phyloP scores from a whole-genome alignment of 2,329 filamentous ascomycete species.

The Phialophora macrospora region DNA sequence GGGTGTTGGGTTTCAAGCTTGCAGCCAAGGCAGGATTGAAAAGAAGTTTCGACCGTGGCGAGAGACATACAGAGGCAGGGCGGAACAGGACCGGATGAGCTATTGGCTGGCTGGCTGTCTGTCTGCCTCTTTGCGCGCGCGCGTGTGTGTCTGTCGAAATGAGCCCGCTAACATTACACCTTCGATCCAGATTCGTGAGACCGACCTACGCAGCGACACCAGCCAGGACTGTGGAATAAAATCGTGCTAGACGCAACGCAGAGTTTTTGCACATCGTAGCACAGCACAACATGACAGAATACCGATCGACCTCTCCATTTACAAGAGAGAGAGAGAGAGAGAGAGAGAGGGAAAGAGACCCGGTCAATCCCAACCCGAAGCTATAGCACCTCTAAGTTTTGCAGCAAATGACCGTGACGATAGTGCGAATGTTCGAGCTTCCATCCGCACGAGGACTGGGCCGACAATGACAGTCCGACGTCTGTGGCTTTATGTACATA shows the following conservation, averaged over 20 bases:
- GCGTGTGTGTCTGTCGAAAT: neutral
- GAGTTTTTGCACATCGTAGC: neutral
- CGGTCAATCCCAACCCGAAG: neutral
- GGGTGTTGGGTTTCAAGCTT: neutral
- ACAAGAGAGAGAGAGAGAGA: neutral
- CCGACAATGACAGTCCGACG: neutral
- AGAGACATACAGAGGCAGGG: neutral
- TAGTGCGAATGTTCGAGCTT: neutral
- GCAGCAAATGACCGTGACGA: neutral
- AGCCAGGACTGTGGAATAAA: constrained; percentile 63
- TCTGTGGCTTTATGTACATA: neutral
- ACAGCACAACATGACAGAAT: neutral
- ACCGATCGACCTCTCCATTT: neutral
- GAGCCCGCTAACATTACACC: neutral
- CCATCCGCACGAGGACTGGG: neutral
- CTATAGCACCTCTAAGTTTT: neutral
- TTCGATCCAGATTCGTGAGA: constrained; percentile 69
- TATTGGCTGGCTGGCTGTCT: neutral
- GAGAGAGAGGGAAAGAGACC: neutral
- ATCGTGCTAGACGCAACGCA: neutral
- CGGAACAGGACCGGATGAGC: neutral
- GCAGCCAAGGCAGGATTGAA: no score
- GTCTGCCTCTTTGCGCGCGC: neutral
- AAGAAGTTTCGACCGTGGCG: neutral
- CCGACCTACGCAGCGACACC: constrained; percentile 79